A percentile compares a stretch with the other conserved stretches of the same genome.
Evolutionary conservation across 306 rosid genomes (phyloP).

Genomic region (Fragaria vesca): DNA sequence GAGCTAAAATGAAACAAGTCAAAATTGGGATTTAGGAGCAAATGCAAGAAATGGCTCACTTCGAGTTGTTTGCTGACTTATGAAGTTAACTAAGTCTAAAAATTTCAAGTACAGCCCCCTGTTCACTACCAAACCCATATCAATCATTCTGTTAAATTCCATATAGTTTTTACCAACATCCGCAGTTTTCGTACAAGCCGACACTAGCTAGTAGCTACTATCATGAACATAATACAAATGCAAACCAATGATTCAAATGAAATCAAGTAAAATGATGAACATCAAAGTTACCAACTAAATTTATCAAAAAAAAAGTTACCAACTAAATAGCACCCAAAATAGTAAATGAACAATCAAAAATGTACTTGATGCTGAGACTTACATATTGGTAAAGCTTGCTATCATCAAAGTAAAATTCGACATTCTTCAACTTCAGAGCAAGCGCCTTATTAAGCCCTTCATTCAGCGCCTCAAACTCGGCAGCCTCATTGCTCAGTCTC

Average conservation of each 20-base stretch:
- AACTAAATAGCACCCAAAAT: not conserved
- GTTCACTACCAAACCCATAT: not conserved
- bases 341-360: not conserved
- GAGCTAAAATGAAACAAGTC: not conserved
- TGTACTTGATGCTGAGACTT: constrained; percentile 14
- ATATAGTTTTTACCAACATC: not conserved
- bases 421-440: constrained; percentile 25
- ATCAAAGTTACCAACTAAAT: not conserved
- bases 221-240: not conserved
- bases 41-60: too few relatives aligned
- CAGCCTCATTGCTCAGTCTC: not conserved
- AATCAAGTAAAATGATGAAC: not conserved
- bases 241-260: not conserved
- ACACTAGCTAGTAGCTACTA: not conserved
- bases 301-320: not conserved
- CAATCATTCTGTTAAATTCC: not conserved
- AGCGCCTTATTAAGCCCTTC: constrained; percentile 41
- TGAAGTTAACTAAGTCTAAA: too few relatives aligned
- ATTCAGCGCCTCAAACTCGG: constrained; percentile 34
- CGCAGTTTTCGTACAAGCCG: not conserved
- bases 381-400: constrained; percentile 38
- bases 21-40: too few relatives aligned
- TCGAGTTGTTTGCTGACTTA: too few relatives aligned
- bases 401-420: constrained; percentile 36
- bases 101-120: not conserved